phyloP scores from a whole-genome alignment of 257 asterid species.

The Coffea eugenioides region DNA sequence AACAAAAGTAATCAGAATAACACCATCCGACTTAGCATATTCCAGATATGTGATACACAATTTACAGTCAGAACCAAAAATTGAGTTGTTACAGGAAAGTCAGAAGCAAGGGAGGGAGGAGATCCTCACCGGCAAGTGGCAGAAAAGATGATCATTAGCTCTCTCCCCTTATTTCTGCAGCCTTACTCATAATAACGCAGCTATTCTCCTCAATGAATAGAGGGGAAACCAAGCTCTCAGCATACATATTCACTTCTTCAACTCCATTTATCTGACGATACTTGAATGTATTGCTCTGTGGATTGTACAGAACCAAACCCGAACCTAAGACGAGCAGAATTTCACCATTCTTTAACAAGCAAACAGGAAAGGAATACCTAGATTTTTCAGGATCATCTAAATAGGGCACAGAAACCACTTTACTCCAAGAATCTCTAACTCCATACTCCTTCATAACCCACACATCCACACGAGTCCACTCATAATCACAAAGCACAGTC shows the following conservation, averaged over 20 bases:
- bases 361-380: conserved; percentile 24
- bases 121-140: background rate
- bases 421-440: conserved; percentile 40
- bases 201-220: background rate
- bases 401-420: conserved; percentile 37
- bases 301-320: conserved; percentile 34
- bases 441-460: conserved; percentile 53
- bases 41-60: background rate
- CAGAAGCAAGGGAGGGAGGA: background rate
- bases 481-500: conserved; percentile 36
- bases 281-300: conserved; percentile 28
- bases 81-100: background rate
- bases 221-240: conserved; percentile 48
- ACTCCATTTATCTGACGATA: conserved; percentile 24
- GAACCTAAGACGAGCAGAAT: conserved; percentile 37
- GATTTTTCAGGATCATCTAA: conserved; percentile 25
- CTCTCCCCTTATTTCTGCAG: background rate
- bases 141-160: background rate
- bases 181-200: background rate
- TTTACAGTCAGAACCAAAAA: background rate
- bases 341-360: conserved; percentile 36
- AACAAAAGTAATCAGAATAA: background rate
- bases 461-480: conserved; percentile 26
- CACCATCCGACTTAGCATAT: background rate
- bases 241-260: conserved; percentile 18